Base-by-base conservation (phyloP, 305 asterid genomes). In the Fraxinus greggii region DNA sequence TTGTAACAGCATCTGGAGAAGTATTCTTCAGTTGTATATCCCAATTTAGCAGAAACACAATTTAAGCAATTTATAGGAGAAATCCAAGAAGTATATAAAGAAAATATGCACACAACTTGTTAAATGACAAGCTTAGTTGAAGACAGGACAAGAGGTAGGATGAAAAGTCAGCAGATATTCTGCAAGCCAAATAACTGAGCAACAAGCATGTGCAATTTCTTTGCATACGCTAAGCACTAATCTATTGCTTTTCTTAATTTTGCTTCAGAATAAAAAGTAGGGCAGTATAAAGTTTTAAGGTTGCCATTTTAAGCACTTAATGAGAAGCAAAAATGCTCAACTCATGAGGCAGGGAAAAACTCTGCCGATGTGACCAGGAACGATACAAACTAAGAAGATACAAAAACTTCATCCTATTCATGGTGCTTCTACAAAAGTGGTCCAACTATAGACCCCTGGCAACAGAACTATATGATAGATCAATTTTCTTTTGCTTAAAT, bases 1-100 rank as follows among this genome's bases (percentile, higher is more conserved):
- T 95, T n/a, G 98, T 95, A 38, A 91, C 94, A 80, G 96, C 95
- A 89, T 97, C 99, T 97, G 97, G 83, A 85, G 83, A 84, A 85
- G 76, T 76, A 88, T 78, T 77, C 63, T 74, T 85, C 87, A 89
- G 88, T 86, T 83, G 61, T 76, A 72, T 19, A 75, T 74, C 82
- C 83, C 48, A 28, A 42, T 84, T 69, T 79, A 63, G 63, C 74
- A 76, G 78, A 82, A 48, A 67, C 36, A 67, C 13, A 48, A 83
- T 72, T 78, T 74, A 67, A 40, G 81, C 78, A 84, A 82, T 72
- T 74, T 80, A 79, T 51, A 79, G 59, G 63, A 80, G 77, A 70
- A 76, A 35, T 74, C 73, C 69, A 75, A 80, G 70, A 72, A 83
- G 78, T 76, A 80, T 83, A 79, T 75, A 82, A 79, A 79, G 84